These are phyloP conservation scores for Cercospora sesami DNA, from an alignment of 2,329 filamentous ascomycete species.

Conservation along the genomic window DNA sequence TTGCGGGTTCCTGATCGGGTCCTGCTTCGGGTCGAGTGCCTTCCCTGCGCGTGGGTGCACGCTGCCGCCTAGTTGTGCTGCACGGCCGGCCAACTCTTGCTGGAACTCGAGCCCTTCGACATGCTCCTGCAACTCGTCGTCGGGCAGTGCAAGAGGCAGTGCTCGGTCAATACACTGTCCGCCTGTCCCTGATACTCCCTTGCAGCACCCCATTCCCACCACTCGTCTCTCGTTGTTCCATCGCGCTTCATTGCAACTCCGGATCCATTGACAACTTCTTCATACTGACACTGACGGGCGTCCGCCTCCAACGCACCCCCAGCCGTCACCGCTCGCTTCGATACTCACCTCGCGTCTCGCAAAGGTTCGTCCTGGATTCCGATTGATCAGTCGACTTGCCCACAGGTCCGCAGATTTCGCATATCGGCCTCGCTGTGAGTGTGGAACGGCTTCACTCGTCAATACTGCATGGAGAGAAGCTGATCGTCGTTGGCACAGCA, in stretches of 20 bases:
- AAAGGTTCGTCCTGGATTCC: not conserved
- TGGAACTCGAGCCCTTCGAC: conserved; percentile 3
- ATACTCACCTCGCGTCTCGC: not conserved
- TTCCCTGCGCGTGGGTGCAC: conserved; percentile 4
- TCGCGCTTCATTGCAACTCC: conserved; percentile 32
- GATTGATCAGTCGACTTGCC: not conserved
- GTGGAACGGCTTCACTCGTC: not conserved
- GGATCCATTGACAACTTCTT: conserved; percentile 40
- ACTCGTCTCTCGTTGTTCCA: conserved; percentile 27
- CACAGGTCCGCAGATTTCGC: not conserved
- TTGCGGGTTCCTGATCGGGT: not conserved
- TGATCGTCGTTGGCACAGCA: not conserved
- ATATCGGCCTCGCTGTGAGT: not conserved
- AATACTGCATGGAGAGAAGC: not conserved
- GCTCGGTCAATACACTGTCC: conserved; percentile 9
- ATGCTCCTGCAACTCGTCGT: conserved; percentile 15
- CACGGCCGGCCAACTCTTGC: conserved; percentile 12
- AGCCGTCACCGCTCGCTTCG: conserved; percentile 18
- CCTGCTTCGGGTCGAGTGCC: not conserved
- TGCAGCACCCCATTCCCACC: conserved; percentile 27
- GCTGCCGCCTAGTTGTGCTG: not conserved
- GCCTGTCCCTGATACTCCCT: conserved; percentile 3
- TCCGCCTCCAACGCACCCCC: conserved; percentile 1
- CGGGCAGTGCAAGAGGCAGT: conserved; percentile 26
- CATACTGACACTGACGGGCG: conserved; percentile 32